Evolutionary conservation across 805 yeast genomes (phyloP), one percentile per base, ranked within the genome.

Genomic region (Pichia kluyveri): DNA sequence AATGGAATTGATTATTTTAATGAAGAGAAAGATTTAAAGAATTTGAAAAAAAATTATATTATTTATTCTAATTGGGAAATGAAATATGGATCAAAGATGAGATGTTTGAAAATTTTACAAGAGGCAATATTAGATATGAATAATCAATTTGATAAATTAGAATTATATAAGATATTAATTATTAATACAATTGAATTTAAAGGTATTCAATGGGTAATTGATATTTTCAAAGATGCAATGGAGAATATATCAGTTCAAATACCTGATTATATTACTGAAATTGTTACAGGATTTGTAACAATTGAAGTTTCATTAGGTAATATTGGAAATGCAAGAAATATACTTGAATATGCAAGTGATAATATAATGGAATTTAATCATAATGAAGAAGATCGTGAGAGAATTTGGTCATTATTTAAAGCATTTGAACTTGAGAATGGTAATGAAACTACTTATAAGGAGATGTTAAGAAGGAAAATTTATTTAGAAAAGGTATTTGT

Each of bases 401-500:
- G 46, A 1, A 59, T 80, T 32, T 88, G 96, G 95, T 66, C 65
- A 1, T 62, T 64, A 30, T 90, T 96, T 95, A 81, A 81, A 46
- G 60, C 68, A 11, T 87, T 89, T 61, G 98, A 90, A 60, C 60
- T 85, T 34, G 70, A 75, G 14, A 55, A 77, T 60, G 98, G 98
- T 5, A 67, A 75, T 50, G 93, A 85, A 57, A 72, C 71, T 4
- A 76, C 84, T 0, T 88, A 76, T 61, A 87, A 84, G 56, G 83
- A 80, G 19, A 82, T 89, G 90, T 61, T 87, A 26, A 66, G 82
- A 42, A 68, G 69, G 51, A 83, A 80, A 59, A 71, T 87, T 52
- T 58, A 65, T 15, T 44, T 55, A 43, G 62, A 56, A 40, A 53
- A 40, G 15, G 17, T 48, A 5, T 48, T 19, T 38, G 51, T 47